phyloP scores from a whole-genome alignment of 805 yeast species.

The Candida quercuum region DNA sequence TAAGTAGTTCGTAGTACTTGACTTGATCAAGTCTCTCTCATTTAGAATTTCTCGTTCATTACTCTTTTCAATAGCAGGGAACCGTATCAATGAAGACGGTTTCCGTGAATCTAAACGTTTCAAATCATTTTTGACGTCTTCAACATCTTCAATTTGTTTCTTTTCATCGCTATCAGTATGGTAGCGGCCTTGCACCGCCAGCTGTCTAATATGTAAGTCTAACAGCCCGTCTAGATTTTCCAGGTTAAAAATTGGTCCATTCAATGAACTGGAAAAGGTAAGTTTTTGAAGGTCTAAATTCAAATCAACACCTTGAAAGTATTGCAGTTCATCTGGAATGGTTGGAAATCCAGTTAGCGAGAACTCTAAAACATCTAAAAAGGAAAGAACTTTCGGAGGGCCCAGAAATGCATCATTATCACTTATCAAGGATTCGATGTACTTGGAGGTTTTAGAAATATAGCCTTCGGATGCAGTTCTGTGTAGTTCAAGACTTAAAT shows the following conservation, averaged over 20 bases:
- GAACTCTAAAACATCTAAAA: slow-evolving; percentile 67
- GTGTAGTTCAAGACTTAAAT: slow-evolving; percentile 70
- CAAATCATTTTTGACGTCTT: slow-evolving; percentile 11
- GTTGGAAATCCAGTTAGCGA: slow-evolving; percentile 38
- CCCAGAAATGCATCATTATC: slow-evolving; percentile 46
- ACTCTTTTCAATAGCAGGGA: slow-evolving; percentile 17
- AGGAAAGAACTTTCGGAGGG: slow-evolving; percentile 61
- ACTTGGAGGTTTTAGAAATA: slow-evolving; percentile 44
- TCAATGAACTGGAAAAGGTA: slow-evolving; percentile 21
- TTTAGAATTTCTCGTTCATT: slow-evolving; percentile 17
- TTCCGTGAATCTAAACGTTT: slow-evolving; percentile 11
- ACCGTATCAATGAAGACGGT: slow-evolving; percentile 8
- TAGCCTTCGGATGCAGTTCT: slow-evolving; percentile 41
- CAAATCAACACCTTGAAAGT: slow-evolving; percentile 33
- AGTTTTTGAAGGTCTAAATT: slow-evolving; percentile 38
- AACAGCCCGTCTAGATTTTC: slow-evolving; percentile 32
- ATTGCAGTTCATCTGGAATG: slow-evolving; percentile 14
- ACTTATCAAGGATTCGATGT: slow-evolving; percentile 48
- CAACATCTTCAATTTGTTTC: slow-evolving; percentile 12
- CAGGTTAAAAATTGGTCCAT: slow-evolving; percentile 36
- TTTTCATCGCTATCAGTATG: slow-evolving; percentile 16
- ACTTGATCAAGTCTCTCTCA: slow-evolving; percentile 23
- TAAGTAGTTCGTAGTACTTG: slow-evolving; percentile 38
- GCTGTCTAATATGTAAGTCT: slow-evolving; percentile 22
- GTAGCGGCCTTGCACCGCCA: slow-evolving; percentile 17